Percentiles rank a stretch among this genome's conserved stretches.
Evolutionary conservation across 2,329 filamentous ascomycete species (phyloP).

Genomic region (Neofusicoccum sp.): DNA sequence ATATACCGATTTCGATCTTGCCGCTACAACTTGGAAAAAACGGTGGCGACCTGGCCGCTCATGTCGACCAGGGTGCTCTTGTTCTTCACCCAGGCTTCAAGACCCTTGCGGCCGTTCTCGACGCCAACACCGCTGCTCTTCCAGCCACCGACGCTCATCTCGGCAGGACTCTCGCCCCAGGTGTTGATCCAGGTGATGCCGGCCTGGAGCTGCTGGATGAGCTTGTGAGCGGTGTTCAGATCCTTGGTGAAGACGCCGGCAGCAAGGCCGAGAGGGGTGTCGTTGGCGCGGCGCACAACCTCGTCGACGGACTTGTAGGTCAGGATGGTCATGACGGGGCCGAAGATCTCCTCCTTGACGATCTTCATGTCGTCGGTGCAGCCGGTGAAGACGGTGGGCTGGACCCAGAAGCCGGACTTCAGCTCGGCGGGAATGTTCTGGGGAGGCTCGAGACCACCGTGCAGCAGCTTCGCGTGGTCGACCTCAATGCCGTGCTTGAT

Average conservation of each 20-base stretch:
- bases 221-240: slow-evolving; percentile 68
- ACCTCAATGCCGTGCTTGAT: slow-evolving; percentile 70
- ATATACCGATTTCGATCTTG: not conserved
- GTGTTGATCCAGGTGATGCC: slow-evolving; percentile 93
- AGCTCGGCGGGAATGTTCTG: slow-evolving; percentile 45
- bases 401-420: slow-evolving; percentile 74
- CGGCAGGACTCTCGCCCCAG: slow-evolving; percentile 87
- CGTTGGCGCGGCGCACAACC: slow-evolving; percentile 70
- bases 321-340: slow-evolving; percentile 80
- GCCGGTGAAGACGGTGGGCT: slow-evolving; percentile 80
- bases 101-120: slow-evolving; percentile 77
- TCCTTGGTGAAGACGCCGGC: slow-evolving; percentile 81
- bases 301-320: slow-evolving; percentile 70
- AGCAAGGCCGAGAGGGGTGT: slow-evolving; percentile 74
- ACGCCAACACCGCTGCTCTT: slow-evolving; percentile 85
- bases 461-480: slow-evolving; percentile 72
- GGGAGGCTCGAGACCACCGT: slow-evolving; percentile 64
- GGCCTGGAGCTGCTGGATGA: slow-evolving; percentile 70
- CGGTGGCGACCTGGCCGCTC: slow-evolving; percentile 65
- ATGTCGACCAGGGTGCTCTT: slow-evolving; percentile 88
- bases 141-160: slow-evolving; percentile 92
- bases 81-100: slow-evolving; percentile 80
- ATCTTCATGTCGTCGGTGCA: slow-evolving; percentile 82
- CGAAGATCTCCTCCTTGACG: slow-evolving; percentile 81
- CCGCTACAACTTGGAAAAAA: slow-evolving; percentile 66